phyloP scores from a whole-genome alignment of 305 asterid genomes.

The Euphrasia arctica region DNA sequence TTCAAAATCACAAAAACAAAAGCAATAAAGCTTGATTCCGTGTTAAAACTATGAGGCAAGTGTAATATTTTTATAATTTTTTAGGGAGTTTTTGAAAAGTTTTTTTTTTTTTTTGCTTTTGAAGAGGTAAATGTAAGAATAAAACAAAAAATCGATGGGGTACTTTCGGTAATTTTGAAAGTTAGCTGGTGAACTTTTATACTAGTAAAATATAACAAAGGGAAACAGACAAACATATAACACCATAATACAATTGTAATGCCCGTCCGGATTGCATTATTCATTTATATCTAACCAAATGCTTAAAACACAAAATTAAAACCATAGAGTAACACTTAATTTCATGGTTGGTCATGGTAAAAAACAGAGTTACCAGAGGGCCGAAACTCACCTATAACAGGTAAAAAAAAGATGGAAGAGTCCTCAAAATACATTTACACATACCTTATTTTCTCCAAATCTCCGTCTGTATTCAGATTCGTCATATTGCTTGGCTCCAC shows the following conservation, averaged over 20 bases:
- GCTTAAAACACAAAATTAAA: constrained; percentile 2
- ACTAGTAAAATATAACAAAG: not conserved
- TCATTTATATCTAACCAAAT: not conserved
- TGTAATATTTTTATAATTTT: too few species aligned
- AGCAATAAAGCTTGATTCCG: too few species aligned
- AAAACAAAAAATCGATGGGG: not conserved
- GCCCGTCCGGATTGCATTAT: not conserved
- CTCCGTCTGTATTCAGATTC: constrained; percentile 55
- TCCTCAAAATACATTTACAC: constrained; percentile 2
- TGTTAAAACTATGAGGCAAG: too few species aligned
- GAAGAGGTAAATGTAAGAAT: too few species aligned
- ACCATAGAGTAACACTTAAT: not conserved
- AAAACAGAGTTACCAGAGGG: not conserved
- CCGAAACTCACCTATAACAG: too few species aligned
- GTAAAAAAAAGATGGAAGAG: not conserved
- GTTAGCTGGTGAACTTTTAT: too few species aligned
- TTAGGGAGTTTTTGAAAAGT: not conserved
- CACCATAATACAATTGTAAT: not conserved
- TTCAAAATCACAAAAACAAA: too few species aligned
- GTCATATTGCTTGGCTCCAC: constrained; percentile 69
- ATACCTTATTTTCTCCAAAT: constrained; percentile 73
- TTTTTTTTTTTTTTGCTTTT: not conserved
- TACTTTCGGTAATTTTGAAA: too few species aligned
- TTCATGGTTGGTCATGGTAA: not conserved
- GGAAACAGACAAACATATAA: constrained; percentile 1